Evolutionary conservation across 768 basidiomycete species (phyloP).

Genomic region (Rhizopogon rudus): DNA sequence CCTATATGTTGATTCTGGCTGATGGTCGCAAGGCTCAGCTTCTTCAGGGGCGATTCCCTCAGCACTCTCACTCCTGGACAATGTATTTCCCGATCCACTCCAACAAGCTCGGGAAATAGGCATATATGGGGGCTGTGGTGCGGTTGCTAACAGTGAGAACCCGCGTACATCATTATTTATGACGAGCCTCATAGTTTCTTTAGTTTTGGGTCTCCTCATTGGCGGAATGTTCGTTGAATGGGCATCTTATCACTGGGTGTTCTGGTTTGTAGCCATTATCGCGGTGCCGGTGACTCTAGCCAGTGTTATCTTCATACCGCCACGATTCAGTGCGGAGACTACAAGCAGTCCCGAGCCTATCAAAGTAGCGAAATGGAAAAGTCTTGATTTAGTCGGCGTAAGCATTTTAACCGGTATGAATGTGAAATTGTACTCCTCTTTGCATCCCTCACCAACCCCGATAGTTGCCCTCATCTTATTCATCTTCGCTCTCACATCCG

Average conservation of each 20-base stretch:
- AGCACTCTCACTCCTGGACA: slow-evolving; percentile 43
- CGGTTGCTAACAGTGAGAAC: slow-evolving; percentile 37
- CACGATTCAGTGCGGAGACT: slow-evolving; percentile 6
- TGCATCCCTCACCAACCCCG: neutral
- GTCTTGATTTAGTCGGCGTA: slow-evolving; percentile 36
- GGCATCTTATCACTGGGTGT: slow-evolving; percentile 46
- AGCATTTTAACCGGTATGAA: slow-evolving; percentile 29
- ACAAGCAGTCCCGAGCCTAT: neutral
- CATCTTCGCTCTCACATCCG: slow-evolving; percentile 39
- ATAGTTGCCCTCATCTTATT: slow-evolving; percentile 27
- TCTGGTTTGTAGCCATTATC: slow-evolving; percentile 42
- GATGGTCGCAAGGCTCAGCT: slow-evolving; percentile 19
- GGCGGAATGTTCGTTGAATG: slow-evolving; percentile 39
- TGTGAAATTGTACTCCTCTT: neutral
- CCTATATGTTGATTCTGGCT: neutral
- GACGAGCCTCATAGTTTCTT: neutral
- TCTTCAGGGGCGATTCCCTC: slow-evolving; percentile 49
- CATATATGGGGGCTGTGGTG: slow-evolving; percentile 41
- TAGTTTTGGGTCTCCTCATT: slow-evolving; percentile 37
- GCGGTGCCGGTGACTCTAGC: slow-evolving; percentile 25
- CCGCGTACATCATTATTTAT: neutral
- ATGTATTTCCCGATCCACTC: slow-evolving; percentile 41
- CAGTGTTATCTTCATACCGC: slow-evolving; percentile 31
- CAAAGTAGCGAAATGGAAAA: slow-evolving; percentile 17
- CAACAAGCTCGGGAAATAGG: slow-evolving; percentile 45